A percentile compares a stretch with the other conserved stretches of the same genome.
phyloP scores from a whole-genome alignment of 768 basidiomycete species.

The Podaxis pistillaris region DNA sequence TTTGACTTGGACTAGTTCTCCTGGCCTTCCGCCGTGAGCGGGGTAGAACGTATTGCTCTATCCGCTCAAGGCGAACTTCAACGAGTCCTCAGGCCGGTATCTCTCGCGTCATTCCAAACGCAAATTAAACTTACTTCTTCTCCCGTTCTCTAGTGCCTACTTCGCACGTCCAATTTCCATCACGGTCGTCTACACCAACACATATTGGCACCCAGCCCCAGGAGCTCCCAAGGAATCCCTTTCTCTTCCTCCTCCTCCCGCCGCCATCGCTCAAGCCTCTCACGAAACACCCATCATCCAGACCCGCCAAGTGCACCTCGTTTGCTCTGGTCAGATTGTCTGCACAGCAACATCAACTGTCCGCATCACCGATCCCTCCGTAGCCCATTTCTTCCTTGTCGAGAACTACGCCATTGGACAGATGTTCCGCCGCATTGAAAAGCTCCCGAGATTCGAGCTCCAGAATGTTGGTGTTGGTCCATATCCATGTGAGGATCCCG shows the following conservation, averaged over 20 bases:
- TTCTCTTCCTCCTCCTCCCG: slow-evolving; percentile 86
- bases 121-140: neutral
- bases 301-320: slow-evolving; percentile 61
- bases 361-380: slow-evolving; percentile 51
- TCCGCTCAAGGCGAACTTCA: slow-evolving; percentile 66
- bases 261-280: slow-evolving; percentile 56
- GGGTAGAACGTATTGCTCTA: slow-evolving; percentile 65
- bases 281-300: slow-evolving; percentile 47
- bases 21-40: slow-evolving; percentile 52
- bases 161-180: neutral
- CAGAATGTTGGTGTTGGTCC: neutral
- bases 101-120: neutral
- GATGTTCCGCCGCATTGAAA: slow-evolving; percentile 53
- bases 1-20: slow-evolving; percentile 35
- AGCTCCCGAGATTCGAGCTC: neutral
- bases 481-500: neutral
- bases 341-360: slow-evolving; percentile 69
- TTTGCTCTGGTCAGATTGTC: slow-evolving; percentile 52
- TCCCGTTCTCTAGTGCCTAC: neutral
- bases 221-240: slow-evolving; percentile 66
- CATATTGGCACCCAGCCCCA: neutral
- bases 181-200: neutral
- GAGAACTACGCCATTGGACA: slow-evolving; percentile 70
- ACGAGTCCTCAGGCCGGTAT: neutral
- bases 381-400: slow-evolving; percentile 64